Evolutionary conservation across 345 rosid genomes (phyloP).

Genomic region (Pistacia vera): DNA sequence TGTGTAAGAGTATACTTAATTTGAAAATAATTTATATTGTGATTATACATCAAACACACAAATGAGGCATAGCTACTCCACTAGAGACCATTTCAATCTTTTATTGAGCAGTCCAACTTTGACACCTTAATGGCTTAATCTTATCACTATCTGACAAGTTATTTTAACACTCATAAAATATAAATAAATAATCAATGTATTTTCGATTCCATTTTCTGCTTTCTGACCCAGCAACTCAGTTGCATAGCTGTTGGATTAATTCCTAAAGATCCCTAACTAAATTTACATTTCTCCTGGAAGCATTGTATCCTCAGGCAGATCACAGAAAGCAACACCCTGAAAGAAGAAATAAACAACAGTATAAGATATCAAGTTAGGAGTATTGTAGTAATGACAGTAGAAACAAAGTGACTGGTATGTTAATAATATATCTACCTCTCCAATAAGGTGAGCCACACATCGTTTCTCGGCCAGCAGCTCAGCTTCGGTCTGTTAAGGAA

Average conservation of each 20-base stretch:
- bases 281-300: slow-evolving; percentile 97
- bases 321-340: slow-evolving; percentile 91
- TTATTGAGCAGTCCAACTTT: neutral
- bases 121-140: neutral
- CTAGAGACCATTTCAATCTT: neutral
- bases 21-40: too few relatives aligned
- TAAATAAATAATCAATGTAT: neutral
- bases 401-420: neutral
- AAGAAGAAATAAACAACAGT: slow-evolving; percentile 20
- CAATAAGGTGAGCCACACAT: slow-evolving; percentile 97
- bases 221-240: slow-evolving; percentile 14
- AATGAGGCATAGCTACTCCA: neutral
- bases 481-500: slow-evolving; percentile 67
- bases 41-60: too few relatives aligned
- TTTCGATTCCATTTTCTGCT: slow-evolving; percentile 1
- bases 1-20: too few relatives aligned
- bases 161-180: neutral
- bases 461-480: slow-evolving; percentile 91
- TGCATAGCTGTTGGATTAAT: slow-evolving; percentile 8
- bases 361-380: slow-evolving; percentile 8
- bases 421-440: slow-evolving; percentile 59
- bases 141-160: neutral
- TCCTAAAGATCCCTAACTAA: neutral
- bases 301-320: slow-evolving; percentile 97
- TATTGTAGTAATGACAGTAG: neutral